phyloP scores from a whole-genome alignment of 1,284 basidiomycete genomes.

The Trametes hirsuta region DNA sequence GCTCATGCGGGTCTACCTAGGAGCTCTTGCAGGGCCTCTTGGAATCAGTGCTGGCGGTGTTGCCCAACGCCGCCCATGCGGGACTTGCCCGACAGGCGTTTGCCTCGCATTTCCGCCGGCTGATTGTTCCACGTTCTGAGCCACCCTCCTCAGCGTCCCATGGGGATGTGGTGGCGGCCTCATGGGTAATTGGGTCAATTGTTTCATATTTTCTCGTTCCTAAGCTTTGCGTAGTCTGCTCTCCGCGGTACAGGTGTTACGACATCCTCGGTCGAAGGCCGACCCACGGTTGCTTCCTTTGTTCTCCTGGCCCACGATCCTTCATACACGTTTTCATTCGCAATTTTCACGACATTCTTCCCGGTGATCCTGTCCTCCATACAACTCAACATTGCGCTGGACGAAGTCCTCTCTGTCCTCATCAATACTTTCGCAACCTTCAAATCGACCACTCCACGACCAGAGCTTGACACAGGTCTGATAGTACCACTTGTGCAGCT shows the following conservation, averaged over 20 bases:
- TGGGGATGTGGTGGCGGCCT: slow-evolving; percentile 7
- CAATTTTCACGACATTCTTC: slow-evolving; percentile 40
- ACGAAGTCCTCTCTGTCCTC: slow-evolving; percentile 61
- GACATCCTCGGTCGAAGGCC: slow-evolving; percentile 10
- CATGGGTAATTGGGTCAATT: slow-evolving; percentile 18
- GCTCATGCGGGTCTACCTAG: slow-evolving; percentile 35
- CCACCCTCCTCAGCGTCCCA: background rate
- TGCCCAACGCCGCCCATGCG: slow-evolving; percentile 43
- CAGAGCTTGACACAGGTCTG: slow-evolving; percentile 46
- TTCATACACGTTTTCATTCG: slow-evolving; percentile 26
- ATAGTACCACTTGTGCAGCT: slow-evolving; percentile 50
- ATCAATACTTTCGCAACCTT: slow-evolving; percentile 44
- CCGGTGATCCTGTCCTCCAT: slow-evolving; percentile 53
- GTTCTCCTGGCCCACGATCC: slow-evolving; percentile 52
- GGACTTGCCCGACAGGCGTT: slow-evolving; percentile 53
- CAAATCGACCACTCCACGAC: slow-evolving; percentile 17
- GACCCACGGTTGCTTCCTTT: slow-evolving; percentile 42
- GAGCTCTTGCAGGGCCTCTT: slow-evolving; percentile 44
- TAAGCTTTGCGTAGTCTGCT: slow-evolving; percentile 25
- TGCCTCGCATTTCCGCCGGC: slow-evolving; percentile 45
- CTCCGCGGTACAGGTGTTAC: slow-evolving; percentile 26
- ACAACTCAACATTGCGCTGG: slow-evolving; percentile 53
- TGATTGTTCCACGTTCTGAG: slow-evolving; percentile 17
- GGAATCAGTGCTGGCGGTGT: slow-evolving; percentile 43
- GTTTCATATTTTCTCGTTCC: background rate